Base-by-base conservation (phyloP, 176 grass and related monocot genomes). In the Cocos nucifera region DNA sequence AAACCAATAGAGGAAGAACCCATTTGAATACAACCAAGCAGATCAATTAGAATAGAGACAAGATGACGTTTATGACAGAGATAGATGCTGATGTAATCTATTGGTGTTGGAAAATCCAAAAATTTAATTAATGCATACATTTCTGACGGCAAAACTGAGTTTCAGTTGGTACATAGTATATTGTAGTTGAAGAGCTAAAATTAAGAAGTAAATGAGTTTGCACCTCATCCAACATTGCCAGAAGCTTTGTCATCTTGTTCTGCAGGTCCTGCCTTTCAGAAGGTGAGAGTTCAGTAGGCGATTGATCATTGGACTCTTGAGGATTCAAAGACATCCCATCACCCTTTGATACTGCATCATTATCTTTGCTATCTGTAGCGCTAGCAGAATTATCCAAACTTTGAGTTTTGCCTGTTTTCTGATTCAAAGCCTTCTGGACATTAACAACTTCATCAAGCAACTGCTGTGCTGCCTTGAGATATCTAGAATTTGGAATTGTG, bases 261-360 rank as follows among this genome's bases (percentile, higher is more conserved):
- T 93, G 94, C 64, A 98, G 82, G 61, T 98, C 94, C 71, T 98
- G 94, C 69, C 86, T 98, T 67, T 93, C 94, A 65, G 82, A 84
- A 2, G 71, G 68, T 6, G 82, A 81, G 81, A 98, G 65, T 70
- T 98, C 94, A 54, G 62, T 55, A 63, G 69, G 61, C 0, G 23
- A 78, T 76, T 85, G 72, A 25, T 73, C 77, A 62, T 53, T 57
- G 55, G 83, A 77, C 56, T 85, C 93, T 54, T 69, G 81, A 21
- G 71, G 77, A 53, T 88, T 78, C 7, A 69, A 84, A 63, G 82
- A 73, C 55, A 75, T 18, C 28, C 72, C 69, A 23, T 81, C 93
- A 54, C 71, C 74, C 66, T 93, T 98, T 19, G 65, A 83, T 0
- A 28, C 79, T 12, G 50, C 78, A 56, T 83, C 79, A 25, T 78